Evolutionary conservation across 352 stramenopile genomes (phyloP).

Genomic region (Globisporangium nagaii): DNA sequence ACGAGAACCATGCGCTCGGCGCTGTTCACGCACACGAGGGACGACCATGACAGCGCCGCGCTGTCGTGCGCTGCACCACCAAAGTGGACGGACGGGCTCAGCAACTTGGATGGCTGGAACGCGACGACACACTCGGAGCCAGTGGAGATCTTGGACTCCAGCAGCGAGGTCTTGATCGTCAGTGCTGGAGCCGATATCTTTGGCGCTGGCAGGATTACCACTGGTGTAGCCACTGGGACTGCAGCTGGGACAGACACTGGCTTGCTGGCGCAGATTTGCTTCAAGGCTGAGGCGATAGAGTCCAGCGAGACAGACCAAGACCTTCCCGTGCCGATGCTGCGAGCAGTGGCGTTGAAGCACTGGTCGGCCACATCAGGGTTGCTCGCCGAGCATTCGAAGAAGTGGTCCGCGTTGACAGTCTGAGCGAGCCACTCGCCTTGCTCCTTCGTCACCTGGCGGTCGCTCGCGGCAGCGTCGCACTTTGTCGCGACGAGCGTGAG

Average conservation of each 20-base stretch:
- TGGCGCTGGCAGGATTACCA: not conserved
- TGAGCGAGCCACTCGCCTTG: slow-evolving; percentile 19
- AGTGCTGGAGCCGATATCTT: not conserved
- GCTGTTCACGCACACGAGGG: not conserved
- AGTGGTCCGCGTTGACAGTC: slow-evolving; percentile 15
- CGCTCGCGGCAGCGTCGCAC: not conserved
- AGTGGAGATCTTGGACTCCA: not conserved
- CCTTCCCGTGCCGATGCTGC: not conserved
- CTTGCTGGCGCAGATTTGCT: not conserved
- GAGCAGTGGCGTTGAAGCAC: not conserved
- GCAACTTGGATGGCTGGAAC: slow-evolving; percentile 1
- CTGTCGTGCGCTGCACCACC: not conserved
- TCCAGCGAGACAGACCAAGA: not conserved
- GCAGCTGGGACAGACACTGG: not conserved
- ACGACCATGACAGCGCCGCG: not conserved
- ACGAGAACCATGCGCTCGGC: slow-evolving; percentile 5
- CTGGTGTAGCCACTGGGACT: not conserved
- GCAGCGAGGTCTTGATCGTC: not conserved
- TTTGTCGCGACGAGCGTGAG: slow-evolving; percentile 31
- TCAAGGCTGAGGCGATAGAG: not conserved
- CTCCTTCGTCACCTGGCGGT: slow-evolving; percentile 10
- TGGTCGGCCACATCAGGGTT: not conserved
- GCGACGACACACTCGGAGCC: not conserved
- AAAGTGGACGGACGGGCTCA: slow-evolving; percentile 7
- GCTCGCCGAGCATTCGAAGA: slow-evolving; percentile 18